Base-by-base conservation (phyloP, 2,329 filamentous ascomycete species). In the Botrytis cinerea region DNA sequence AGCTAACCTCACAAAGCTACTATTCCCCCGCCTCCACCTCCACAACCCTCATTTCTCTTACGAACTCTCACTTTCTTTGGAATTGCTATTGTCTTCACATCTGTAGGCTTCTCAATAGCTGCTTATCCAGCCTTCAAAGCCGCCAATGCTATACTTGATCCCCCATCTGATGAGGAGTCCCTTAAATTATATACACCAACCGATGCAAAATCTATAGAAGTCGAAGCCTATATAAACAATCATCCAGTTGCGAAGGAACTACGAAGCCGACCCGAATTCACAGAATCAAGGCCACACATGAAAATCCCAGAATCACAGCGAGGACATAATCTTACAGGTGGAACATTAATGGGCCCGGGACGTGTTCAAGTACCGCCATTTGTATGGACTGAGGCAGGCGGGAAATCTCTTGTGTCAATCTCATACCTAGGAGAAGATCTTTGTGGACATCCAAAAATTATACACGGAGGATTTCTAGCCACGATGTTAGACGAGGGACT, bases 401-500 rank as follows among this genome's bases (percentile, higher is more conserved):
- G 93, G 71, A 91, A 90, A 84, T 88, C 86, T 68, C 84, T 93
- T 72, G 89, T 95, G 9, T 89, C 90, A 22, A 87, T 98, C 60
- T 87, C 91, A 71, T 95, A 95, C 80, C 86, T 97, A 0, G 95
- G 95, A 2, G 83, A 87, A 4, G 90, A 93, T 78, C 85, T 98
- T 59, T 98, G 94, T 81, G 95, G 95, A 2, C 95, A 98, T 82
- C 93, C 93, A 9, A 94, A 93, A 4, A 93, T 98, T 75, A 88
- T 98, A 10, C 96, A 98, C 81, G 95, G 95, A 69, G 95, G 95
- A 0, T 84, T 97, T 76, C 85, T 98, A 73, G 95, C 95, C n/a
- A 98, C 95, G 20, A 87, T 98, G 81, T 85, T 98, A 71, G 95
- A 98, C 80, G 95, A 98, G 82, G 94, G 93, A 0, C 85, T 98